Percentiles rank a stretch among this genome's conserved stretches.
Evolutionary conservation across 176 grass and related monocot species (phyloP).

Genomic region (Phragmites australis): DNA sequence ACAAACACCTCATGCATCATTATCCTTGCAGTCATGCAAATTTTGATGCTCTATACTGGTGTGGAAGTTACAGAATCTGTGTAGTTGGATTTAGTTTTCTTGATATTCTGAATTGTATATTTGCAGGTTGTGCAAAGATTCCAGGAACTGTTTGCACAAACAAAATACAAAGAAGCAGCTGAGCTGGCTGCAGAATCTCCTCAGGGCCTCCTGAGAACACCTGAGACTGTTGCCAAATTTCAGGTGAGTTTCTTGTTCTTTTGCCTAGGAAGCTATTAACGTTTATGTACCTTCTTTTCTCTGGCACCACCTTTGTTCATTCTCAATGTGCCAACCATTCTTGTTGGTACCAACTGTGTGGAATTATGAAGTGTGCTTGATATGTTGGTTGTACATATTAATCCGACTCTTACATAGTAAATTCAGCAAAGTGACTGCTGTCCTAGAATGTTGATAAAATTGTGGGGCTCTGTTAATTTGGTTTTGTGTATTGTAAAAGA

Average conservation of each 20-base stretch:
- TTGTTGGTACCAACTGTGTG: neutral
- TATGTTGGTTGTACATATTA: neutral
- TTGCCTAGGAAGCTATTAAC: neutral
- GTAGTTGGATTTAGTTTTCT: neutral
- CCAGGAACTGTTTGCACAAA: conserved; percentile 88
- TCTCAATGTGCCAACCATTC: neutral
- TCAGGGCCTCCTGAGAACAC: conserved; percentile 85
- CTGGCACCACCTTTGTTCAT: neutral
- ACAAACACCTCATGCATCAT: neutral
- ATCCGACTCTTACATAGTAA: neutral
- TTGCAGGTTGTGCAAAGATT: conserved; percentile 96
- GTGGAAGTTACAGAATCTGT: neutral
- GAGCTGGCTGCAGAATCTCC: conserved; percentile 96
- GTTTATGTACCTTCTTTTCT: neutral
- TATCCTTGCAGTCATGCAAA: neutral
- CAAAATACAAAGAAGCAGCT: conserved; percentile 98
- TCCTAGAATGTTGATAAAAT: conserved; percentile 55
- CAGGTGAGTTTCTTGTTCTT: conserved; percentile 57
- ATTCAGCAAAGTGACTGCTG: conserved; percentile 4
- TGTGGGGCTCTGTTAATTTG: conserved; percentile 30
- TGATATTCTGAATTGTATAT: conserved; percentile 2
- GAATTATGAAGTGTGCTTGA: neutral
- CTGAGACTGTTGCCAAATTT: conserved; percentile 92
- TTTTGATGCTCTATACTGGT: neutral
- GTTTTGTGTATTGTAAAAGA: neutral